Base-by-base conservation (phyloP, 2,329 filamentous ascomycete genomes). In the Pyricularia sp. region DNA sequence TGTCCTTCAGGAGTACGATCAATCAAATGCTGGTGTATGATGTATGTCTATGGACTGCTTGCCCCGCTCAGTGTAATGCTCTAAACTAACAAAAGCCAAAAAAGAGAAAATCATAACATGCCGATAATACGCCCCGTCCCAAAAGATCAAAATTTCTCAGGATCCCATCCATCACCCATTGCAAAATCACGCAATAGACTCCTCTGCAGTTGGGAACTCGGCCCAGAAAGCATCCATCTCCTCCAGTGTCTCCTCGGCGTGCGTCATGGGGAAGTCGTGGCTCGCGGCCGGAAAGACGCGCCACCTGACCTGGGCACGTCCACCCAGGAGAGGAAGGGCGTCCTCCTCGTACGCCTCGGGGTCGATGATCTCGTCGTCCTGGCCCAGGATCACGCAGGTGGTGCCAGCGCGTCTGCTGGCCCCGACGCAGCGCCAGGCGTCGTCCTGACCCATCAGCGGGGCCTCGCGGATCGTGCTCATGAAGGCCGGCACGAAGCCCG, bases 191-290 rank as follows among this genome's bases (percentile, higher is more conserved):
- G 65, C 65, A 55, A 66, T 66, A n/a, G 65, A 36, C 66, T 58
- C 66, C 50, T 58, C 66, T 9, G 55, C 66, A 4, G 66, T 12
- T 28, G 66, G 55, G 20, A 63, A 59, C 17, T 28, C 66, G 12
- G 66, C 78, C 84, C 84, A 88, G 69, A 85, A 81, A 33, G 77
- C 76, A 69, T 83, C 81, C 11, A 88, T 77, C 69, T 79, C 79
- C 61, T 76, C 73, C 69, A 87, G 72, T 12, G 85, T 82, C 50
- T 78, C 74, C 7, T 76, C 73, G 0, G 79, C 75, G 70, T 84
- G 81, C n/a, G 85, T 86, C 79, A 88, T 88, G 20, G 87, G 85
- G 72, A 89, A 89, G 71, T 90, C 86, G 73, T 90, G 87, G 1
- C 81, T 68, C 17, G 42, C 83, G 1, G 85, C 86, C 0, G 82